Conservation (phyloP, 2,329 filamentous ascomycete species). For the Xylariaceae sp. region DNA sequence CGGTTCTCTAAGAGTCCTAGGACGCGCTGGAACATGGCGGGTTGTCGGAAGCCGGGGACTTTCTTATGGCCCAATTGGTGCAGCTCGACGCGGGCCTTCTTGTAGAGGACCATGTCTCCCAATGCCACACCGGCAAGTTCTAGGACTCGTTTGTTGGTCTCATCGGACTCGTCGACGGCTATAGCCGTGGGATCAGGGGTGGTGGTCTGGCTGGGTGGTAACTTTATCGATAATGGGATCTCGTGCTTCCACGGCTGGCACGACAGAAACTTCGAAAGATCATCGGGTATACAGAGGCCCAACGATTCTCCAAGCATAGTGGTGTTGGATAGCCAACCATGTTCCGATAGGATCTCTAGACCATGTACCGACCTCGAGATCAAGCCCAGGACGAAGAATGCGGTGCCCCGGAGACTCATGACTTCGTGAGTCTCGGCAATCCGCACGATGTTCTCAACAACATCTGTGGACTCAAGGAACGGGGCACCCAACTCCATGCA, state of each 20-base stretch:
- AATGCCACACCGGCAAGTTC: constrained; percentile 74
- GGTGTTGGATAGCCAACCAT: constrained; percentile 89
- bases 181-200: constrained; percentile 44
- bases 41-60: constrained; percentile 67
- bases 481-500: constrained; percentile 96
- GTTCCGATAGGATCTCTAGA: constrained; percentile 80
- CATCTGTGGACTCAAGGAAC: constrained; percentile 84
- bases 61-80: constrained; percentile 70
- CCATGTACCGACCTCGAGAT: constrained; percentile 90
- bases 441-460: constrained; percentile 78
- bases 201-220: constrained; percentile 51
- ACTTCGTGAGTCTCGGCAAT: constrained; percentile 87
- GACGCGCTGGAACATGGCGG: constrained; percentile 75
- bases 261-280: constrained; percentile 74
- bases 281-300: constrained; percentile 78
- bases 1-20: constrained; percentile 82
- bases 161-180: constrained; percentile 55
- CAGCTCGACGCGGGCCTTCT: constrained; percentile 77
- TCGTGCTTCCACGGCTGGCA: constrained; percentile 56
- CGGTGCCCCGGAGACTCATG: constrained; percentile 88
- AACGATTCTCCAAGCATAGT: constrained; percentile 76
- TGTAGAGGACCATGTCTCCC: constrained; percentile 88
- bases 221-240: constrained; percentile 41
- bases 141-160: constrained; percentile 69
- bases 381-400: constrained; percentile 90